Evolutionary conservation across 495 filamentous ascomycete genomes (phyloP), one percentile per base, ranked within the genome.

Genomic region (Penicillium cinerascens): DNA sequence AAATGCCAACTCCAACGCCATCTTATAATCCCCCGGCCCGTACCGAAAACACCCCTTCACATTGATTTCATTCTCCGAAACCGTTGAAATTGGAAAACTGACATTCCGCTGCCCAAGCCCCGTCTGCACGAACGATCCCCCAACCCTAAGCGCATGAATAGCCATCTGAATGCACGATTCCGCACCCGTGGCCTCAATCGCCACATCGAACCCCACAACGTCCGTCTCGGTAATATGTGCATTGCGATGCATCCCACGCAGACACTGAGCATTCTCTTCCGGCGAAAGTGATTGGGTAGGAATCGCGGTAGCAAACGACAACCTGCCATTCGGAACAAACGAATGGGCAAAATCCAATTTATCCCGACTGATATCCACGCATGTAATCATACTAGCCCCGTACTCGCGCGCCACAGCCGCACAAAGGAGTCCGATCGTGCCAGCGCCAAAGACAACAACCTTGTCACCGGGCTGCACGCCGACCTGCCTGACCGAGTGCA

Each of bases 21-120:
- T 76, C 65, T 81, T 73, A 59, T 92, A 96, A 65, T 96, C 92
- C 2, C 89, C 89, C 40, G 82, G 78, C 8, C 82, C 85, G 64
- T 96, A 96, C 22, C 90, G 82, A 71, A 92, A 96, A 58, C 83
- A 86, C 16, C 90, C 91, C 63, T 85, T 85, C 4, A 88, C 77
- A 18, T 80, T 87, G 4, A 95, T 78, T 73, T 97, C 92, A 71
- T 95, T 93, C 26, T 83, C 77, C 52, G 85, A 87, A 50, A 93
- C 75, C 16, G 82, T 79, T 71, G 89, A 82, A 59, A 96, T 95
- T 25, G 92, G 91, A 68, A 93, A 87, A 13, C 69, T 80, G 68
- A 95, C 88, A 56, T 89, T 83, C 9, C 78, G 60, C 64, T 84
- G 83, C 51, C 91, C 91, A 79, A 95, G 84, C 7, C 91, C 92